Percentiles rank a stretch among this genome's conserved stretches.
Conservation (phyloP, 2,329 filamentous ascomycete species). For the Chrysoporthe austroafricana region DNA sequence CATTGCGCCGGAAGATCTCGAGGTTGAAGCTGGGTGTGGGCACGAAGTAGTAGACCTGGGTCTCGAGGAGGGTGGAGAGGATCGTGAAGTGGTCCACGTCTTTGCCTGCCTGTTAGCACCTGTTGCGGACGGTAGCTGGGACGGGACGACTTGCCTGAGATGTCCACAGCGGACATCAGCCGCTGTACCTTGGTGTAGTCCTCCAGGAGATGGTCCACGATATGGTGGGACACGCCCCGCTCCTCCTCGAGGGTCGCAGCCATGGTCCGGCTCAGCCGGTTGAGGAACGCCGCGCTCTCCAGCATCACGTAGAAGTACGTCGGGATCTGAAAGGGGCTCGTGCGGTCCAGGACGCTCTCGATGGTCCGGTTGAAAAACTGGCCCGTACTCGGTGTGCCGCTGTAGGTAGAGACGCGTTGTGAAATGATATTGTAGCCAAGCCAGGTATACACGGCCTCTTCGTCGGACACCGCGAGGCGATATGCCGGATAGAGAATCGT, state of each 20-base stretch:
- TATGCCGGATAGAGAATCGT: slow-evolving; percentile 52
- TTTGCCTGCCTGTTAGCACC: slow-evolving; percentile 32
- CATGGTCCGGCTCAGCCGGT: slow-evolving; percentile 53
- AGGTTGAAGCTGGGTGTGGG: slow-evolving; percentile 45
- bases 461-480: slow-evolving; percentile 49
- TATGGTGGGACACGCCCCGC: slow-evolving; percentile 50
- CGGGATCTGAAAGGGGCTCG: slow-evolving; percentile 45
- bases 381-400: slow-evolving; percentile 51
- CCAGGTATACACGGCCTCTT: slow-evolving; percentile 59
- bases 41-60: slow-evolving; percentile 58
- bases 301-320: slow-evolving; percentile 51
- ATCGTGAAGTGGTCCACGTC: slow-evolving; percentile 54
- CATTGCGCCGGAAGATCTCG: slow-evolving; percentile 47
- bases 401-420: slow-evolving; percentile 47
- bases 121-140: no score
- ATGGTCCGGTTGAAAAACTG: slow-evolving; percentile 53
- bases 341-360: slow-evolving; percentile 49
- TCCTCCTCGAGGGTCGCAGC: slow-evolving; percentile 50
- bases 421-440: slow-evolving; percentile 56
- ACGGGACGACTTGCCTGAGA: slow-evolving; percentile 45
- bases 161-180: slow-evolving; percentile 46
- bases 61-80: slow-evolving; percentile 54
- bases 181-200: slow-evolving; percentile 55
- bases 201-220: slow-evolving; percentile 54
- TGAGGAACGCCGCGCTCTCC: slow-evolving; percentile 55